Evolutionary conservation across 176 grass and related monocot species (phyloP), one percentile per base, ranked within the genome.

Genomic region (Zoysia japonica): DNA sequence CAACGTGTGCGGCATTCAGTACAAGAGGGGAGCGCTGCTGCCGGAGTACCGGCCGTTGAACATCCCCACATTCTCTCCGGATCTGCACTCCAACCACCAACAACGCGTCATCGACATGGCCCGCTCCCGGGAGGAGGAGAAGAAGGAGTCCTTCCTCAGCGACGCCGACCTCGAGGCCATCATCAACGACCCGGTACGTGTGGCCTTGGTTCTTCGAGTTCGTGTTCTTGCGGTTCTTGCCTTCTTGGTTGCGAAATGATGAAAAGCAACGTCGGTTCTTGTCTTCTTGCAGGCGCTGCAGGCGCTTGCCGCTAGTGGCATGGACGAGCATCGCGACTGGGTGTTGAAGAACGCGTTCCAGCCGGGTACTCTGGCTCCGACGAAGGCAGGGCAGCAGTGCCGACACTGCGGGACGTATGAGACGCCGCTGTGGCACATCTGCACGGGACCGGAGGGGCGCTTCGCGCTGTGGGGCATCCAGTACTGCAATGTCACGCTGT

Each of bases 1-100:
- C 78, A 95, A 95, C 70, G 87, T 85, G 5, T 95, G 93, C 63
- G 93, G 93, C 14, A 62, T 92, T 8, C 48, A 67, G 40, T 90
- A 88, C 73, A 72, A 69, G 78, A 70, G 40, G 5, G 93, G 85
- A 17, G 67, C 69, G 9, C 78, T 96, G 41, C 47, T 81, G n/a
- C 90, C 86, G 4, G 83, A 96, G 62, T 93, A 92, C 81, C 87
- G 93, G 12, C 88, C 90, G 5, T 68, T 45, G 28, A 85, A 82
- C 64, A 93, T 87, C 72, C 90, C 84, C 40, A 85, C 84, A 42
- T 89, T 93, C 50, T 82, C 78, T 5, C 48, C 68, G 6, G 67
- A 47, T 46, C 68, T 76, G 39, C 91, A 93, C 68, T 93, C 91
- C 35, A 88, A 93, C 83, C 67, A 42, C 3, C 84, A 93, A 42